Base-by-base conservation (phyloP, 2,329 filamentous ascomycete genomes). In the Trichoderma cornu-damae region DNA sequence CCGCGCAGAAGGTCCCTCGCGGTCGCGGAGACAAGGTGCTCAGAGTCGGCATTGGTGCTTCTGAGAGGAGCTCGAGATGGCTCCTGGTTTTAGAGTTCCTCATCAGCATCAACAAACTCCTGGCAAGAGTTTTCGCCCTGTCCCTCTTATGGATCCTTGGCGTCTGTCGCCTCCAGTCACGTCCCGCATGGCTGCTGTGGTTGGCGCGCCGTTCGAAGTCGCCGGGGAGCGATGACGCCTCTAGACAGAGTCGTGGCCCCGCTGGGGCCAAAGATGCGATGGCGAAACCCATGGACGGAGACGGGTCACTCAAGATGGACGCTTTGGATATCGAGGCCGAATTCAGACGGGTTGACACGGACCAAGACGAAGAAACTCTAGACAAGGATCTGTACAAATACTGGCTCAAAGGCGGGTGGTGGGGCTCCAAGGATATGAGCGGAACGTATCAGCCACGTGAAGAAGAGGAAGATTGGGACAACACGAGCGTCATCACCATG, bases 381-480 rank as follows among this genome's bases (percentile, higher is more conserved):
- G 87, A 93, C 62, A 79, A 80, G 2, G 86, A 84, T 59, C 75
- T 96, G 1, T 97, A 96, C 69, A 77, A 78, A 28, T 94, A 92
- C 83, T 97, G 90, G 88, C 84, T 88, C 52, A 77, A 79, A 54
- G 90, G 90, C 18, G 90, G 89, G 6, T 89, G 89, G 75, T 96
- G 90, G 85, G 92, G 93, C 1, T 85, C 86, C 14, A 78, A 86
- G 30, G 93, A 97, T 68, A 78, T 79, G 4, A 96, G 89, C 66
- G 89, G 88, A 26, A 88, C 93, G 61, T 97, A 92, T 69, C 70
- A 77, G 30, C 86, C 86, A 1, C 67, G 71, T 6, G 70, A 76
- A 9, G 68, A 75, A 4, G 78, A 83, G 3, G 77, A 84, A 9
- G 79, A 86, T 43, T 85, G 87, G 67, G 90, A 95, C 67, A 82